Conservation (phyloP, 1,284 basidiomycete genomes). For the Schizophyllum commune region DNA sequence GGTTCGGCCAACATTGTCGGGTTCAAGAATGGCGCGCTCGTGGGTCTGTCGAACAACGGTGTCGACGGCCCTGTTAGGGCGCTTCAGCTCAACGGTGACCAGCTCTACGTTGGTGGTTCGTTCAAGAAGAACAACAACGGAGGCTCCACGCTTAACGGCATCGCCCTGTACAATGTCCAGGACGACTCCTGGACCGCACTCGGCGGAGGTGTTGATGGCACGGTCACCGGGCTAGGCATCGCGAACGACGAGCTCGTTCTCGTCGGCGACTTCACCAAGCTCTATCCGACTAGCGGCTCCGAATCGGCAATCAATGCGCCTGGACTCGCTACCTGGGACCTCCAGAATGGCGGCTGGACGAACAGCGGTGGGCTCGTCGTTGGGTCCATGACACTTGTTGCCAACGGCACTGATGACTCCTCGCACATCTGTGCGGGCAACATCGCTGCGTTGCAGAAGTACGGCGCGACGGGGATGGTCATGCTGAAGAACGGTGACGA, state of each 20-base stretch:
- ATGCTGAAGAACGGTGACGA: slow-evolving; percentile 56
- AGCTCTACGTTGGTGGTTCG: slow-evolving; percentile 78
- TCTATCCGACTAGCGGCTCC: slow-evolving; percentile 32
- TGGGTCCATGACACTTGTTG: slow-evolving; percentile 70
- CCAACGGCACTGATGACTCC: slow-evolving; percentile 43
- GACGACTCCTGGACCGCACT: slow-evolving; percentile 67
- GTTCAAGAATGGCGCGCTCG: slow-evolving; percentile 55
- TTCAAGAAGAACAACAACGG: slow-evolving; percentile 64
- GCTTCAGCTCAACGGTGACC: slow-evolving; percentile 49
- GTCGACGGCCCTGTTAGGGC: slow-evolving; percentile 74
- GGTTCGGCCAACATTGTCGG: slow-evolving; percentile 67
- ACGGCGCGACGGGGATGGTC: slow-evolving; percentile 67
- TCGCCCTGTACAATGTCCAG: slow-evolving; percentile 73
- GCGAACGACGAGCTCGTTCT: slow-evolving; percentile 49
- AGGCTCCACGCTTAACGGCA: slow-evolving; percentile 47
- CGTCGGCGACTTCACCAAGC: slow-evolving; percentile 68
- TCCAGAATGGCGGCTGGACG: slow-evolving; percentile 57
- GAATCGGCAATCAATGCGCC: slow-evolving; percentile 35
- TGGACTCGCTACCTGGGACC: slow-evolving; percentile 78
- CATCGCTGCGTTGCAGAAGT: slow-evolving; percentile 44
- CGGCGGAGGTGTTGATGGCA: slow-evolving; percentile 71
- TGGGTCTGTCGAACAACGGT: slow-evolving; percentile 50
- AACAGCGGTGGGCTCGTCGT: slow-evolving; percentile 66
- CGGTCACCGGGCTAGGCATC: slow-evolving; percentile 56
- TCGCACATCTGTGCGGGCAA: slow-evolving; percentile 63